These are phyloP conservation scores for Ilyonectria mors-panacis DNA, from an alignment of 2,329 filamentous ascomycete genomes.

Conservation along the genomic window DNA sequence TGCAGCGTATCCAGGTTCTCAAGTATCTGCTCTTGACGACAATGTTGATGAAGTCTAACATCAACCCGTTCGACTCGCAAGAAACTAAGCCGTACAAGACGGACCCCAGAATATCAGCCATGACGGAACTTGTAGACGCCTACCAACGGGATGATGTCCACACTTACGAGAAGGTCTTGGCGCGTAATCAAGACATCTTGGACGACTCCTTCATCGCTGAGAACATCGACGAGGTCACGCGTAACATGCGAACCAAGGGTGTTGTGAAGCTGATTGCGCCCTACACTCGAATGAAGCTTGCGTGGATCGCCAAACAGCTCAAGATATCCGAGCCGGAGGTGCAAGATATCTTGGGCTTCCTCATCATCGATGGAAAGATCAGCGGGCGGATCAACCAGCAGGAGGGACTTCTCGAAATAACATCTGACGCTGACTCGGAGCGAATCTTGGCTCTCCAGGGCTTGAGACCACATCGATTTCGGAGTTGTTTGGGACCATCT, in stretches of 20 bases:
- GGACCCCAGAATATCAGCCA: slow-evolving; percentile 93
- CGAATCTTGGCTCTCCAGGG: slow-evolving; percentile 80
- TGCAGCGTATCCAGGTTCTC: slow-evolving; percentile 96
- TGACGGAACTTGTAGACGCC: slow-evolving; percentile 97
- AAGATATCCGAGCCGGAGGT: slow-evolving; percentile 89
- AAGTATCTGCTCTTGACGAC: slow-evolving; percentile 97
- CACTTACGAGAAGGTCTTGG: slow-evolving; percentile 88
- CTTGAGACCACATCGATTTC: slow-evolving; percentile 81
- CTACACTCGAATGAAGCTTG: slow-evolving; percentile 91
- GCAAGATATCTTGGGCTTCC: slow-evolving; percentile 93
- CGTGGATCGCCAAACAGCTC: slow-evolving; percentile 90
- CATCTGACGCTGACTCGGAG: slow-evolving; percentile 79
- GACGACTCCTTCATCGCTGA: slow-evolving; percentile 97
- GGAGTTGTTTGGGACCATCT: slow-evolving; percentile 78
- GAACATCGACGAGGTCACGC: slow-evolving; percentile 98
- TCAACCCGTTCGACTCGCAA: slow-evolving; percentile 98
- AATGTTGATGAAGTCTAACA: slow-evolving; percentile 98
- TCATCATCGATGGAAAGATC: slow-evolving; percentile 92
- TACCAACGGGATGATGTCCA: slow-evolving; percentile 97
- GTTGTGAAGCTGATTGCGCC: slow-evolving; percentile 94
- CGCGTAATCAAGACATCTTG: slow-evolving; percentile 89
- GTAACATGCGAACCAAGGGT: slow-evolving; percentile 97
- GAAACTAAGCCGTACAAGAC: slow-evolving; percentile 99
- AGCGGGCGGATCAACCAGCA: slow-evolving; percentile 92
- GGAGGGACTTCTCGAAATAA: slow-evolving; percentile 85